Percentiles rank a stretch among this genome's conserved stretches.
These are phyloP conservation scores for Penicillium sp. DNA, from an alignment of 2,329 filamentous ascomycete species.

Conservation along the genomic window DNA sequence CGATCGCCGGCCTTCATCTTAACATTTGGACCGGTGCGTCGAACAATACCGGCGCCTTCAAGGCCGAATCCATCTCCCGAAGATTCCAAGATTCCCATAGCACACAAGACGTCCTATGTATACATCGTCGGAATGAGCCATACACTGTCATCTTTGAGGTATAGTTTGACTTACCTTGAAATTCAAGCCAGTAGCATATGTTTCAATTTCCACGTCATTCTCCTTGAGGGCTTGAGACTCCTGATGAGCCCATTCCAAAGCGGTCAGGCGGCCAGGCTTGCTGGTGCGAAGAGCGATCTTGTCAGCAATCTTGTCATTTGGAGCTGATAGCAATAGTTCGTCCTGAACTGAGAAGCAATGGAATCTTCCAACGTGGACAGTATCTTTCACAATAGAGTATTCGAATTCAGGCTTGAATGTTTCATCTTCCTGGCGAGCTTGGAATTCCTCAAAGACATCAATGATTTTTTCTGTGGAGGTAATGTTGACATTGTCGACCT, in stretches of 20 bases:
- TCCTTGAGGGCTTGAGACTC: background rate
- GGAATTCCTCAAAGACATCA: background rate
- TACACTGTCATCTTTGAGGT: no score
- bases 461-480: background rate
- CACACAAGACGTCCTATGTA: slow-evolving; percentile 8
- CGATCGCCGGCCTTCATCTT: slow-evolving; percentile 21
- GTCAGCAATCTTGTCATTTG: background rate
- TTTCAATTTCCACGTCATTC: slow-evolving; percentile 22
- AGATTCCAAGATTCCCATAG: background rate
- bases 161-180: slow-evolving; percentile 16
- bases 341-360: background rate
- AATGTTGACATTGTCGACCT: slow-evolving; percentile 2
- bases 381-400: slow-evolving; percentile 6
- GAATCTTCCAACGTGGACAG: slow-evolving; percentile 1
- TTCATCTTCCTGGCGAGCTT: background rate
- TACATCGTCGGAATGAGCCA: background rate
- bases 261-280: slow-evolving; percentile 13
- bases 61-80: slow-evolving; percentile 9
- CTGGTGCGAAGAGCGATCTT: background rate
- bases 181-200: slow-evolving; percentile 20
- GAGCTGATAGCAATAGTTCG: background rate
- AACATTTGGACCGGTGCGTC: slow-evolving; percentile 17
- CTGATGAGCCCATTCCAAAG: slow-evolving; percentile 19
- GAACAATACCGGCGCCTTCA: slow-evolving; percentile 23
- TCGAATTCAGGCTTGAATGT: slow-evolving; percentile 8